Evolutionary conservation across 352 stramenopile genomes (phyloP).

Genomic region (Peronospora farinosa): DNA sequence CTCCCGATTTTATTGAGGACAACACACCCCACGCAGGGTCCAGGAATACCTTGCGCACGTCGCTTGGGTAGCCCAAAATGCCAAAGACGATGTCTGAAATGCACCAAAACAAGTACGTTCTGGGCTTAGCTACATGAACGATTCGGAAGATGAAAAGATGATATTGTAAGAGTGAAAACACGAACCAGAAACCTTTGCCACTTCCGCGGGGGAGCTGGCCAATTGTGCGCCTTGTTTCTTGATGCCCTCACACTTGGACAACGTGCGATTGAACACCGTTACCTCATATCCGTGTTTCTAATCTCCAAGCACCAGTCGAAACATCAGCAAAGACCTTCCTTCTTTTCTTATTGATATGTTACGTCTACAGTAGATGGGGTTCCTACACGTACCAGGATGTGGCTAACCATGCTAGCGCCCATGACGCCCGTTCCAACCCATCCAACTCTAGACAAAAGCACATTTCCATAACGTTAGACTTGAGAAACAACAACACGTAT

Average conservation of each 20-base stretch:
- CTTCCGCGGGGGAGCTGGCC: slow-evolving; percentile 63
- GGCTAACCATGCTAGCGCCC: slow-evolving; percentile 82
- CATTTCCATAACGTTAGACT: background rate
- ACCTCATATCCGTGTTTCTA: slow-evolving; percentile 82
- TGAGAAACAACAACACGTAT: background rate
- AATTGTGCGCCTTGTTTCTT: slow-evolving; percentile 71
- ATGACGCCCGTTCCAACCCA: slow-evolving; percentile 87
- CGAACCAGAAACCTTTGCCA: slow-evolving; percentile 65
- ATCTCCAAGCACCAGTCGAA: slow-evolving; percentile 2
- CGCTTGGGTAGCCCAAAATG: slow-evolving; percentile 85
- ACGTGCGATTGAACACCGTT: slow-evolving; percentile 84
- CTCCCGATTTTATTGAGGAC: slow-evolving; percentile 56
- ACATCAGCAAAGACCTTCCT: background rate
- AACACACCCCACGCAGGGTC: slow-evolving; percentile 60
- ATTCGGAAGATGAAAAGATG: background rate
- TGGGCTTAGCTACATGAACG: background rate
- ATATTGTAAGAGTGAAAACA: background rate
- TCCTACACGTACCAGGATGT: slow-evolving; percentile 60
- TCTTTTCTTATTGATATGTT: background rate
- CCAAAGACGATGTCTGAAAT: slow-evolving; percentile 81
- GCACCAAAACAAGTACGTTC: background rate
- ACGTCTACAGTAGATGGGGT: background rate
- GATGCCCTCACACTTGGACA: slow-evolving; percentile 73
- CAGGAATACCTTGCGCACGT: slow-evolving; percentile 76
- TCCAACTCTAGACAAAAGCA: slow-evolving; percentile 43